Conservation (phyloP, 192 early-diverging fungal species). For the Coemansia erecta region DNA sequence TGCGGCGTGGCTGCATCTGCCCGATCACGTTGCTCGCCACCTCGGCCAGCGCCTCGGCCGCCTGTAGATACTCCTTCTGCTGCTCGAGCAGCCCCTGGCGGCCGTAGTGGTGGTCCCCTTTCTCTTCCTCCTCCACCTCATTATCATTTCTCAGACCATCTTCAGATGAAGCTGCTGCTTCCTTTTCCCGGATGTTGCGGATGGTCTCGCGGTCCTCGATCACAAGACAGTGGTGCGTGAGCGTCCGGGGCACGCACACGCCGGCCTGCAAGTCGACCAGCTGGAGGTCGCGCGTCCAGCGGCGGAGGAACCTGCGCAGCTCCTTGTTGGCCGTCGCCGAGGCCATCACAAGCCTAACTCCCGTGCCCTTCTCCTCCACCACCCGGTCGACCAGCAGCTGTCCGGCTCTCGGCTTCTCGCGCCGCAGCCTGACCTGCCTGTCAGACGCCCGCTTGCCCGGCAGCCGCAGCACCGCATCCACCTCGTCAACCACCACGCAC, state of each 20-base stretch:
- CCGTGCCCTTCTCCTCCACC: slow-evolving; percentile 1
- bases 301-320: slow-evolving; percentile 4
- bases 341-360: slow-evolving; percentile 18
- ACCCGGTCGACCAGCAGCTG: slow-evolving; percentile 38
- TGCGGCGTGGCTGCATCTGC: slow-evolving; percentile 7
- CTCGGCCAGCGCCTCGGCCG: slow-evolving; percentile 37
- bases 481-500: slow-evolving; percentile 43
- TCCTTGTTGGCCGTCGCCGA: slow-evolving; percentile 33
- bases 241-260: neutral
- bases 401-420: slow-evolving; percentile 31
- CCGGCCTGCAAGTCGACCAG: neutral
- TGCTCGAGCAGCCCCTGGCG: neutral
- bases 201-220: slow-evolving; percentile 30
- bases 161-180: neutral
- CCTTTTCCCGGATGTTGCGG: slow-evolving; percentile 18
- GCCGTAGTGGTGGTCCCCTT: neutral
- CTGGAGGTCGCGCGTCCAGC: neutral
- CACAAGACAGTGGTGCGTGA: slow-evolving; percentile 38
- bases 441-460: slow-evolving; percentile 21
- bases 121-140: neutral
- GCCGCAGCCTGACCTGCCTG: slow-evolving; percentile 12
- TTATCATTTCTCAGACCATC: neutral
- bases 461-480: slow-evolving; percentile 36
- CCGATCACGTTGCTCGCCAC: slow-evolving; percentile 32
- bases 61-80: slow-evolving; percentile 16